Percentiles rank a stretch among this genome's conserved stretches.
Conservation (phyloP, 2,329 filamentous ascomycete genomes). For the Microdochium trichocladiopsis region DNA sequence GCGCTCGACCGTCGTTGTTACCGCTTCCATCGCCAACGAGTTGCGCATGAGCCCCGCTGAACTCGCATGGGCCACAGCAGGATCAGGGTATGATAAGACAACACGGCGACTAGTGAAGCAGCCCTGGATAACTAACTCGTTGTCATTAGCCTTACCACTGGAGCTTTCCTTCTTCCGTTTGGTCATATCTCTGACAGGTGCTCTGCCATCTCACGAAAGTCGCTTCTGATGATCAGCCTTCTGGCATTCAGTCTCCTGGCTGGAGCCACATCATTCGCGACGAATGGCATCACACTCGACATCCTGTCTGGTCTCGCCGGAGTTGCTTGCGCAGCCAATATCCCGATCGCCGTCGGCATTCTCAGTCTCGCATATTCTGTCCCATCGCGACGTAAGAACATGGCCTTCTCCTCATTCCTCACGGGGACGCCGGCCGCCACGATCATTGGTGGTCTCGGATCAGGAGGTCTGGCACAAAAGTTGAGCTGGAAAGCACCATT, state of each 20-base stretch:
- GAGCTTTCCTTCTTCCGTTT: slow-evolving; percentile 21
- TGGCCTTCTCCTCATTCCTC: slow-evolving; percentile 23
- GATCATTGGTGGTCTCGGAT: slow-evolving; percentile 23
- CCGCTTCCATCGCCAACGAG: slow-evolving; percentile 15
- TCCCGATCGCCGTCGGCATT: slow-evolving; percentile 22
- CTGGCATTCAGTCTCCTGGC: slow-evolving; percentile 17
- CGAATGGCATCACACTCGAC: slow-evolving; percentile 19
- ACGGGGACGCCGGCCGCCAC: slow-evolving; percentile 23
- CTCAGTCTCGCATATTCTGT: slow-evolving; percentile 20
- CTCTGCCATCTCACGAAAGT: slow-evolving; percentile 16
- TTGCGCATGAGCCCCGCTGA: slow-evolving; percentile 20
- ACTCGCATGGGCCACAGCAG: slow-evolving; percentile 21
- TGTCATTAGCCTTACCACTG: slow-evolving; percentile 17
- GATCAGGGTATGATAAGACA: slow-evolving; percentile 17
- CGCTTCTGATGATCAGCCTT: slow-evolving; percentile 19
- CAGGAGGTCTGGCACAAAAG: slow-evolving; percentile 17
- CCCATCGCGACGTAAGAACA: slow-evolving; percentile 21
- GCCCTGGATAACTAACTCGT: not conserved
- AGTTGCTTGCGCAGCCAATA: slow-evolving; percentile 21
- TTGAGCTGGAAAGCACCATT: slow-evolving; percentile 23
- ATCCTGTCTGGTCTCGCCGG: slow-evolving; percentile 21
- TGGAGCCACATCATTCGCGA: slow-evolving; percentile 16
- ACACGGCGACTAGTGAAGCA: not conserved
- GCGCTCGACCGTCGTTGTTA: slow-evolving; percentile 20
- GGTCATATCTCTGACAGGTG: slow-evolving; percentile 20